Base-by-base conservation (phyloP, 331 rosid species). In the Malus hybrid region DNA sequence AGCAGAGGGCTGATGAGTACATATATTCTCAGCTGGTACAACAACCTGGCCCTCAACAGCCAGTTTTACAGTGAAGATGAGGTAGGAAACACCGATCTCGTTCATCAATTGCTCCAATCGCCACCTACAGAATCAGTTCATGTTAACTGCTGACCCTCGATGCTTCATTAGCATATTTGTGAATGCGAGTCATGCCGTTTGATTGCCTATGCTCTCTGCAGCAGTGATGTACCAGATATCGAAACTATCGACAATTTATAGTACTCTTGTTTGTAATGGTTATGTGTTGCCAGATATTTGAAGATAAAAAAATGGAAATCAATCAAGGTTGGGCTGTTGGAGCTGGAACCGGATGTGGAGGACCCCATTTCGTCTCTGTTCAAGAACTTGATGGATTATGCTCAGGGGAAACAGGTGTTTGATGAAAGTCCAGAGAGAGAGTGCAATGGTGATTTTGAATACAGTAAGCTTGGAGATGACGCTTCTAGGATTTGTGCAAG, bases 1-100 rank as follows among this genome's bases (percentile, higher is more conserved):
- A 88, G 83, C 97, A 88, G 81, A 84, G 91, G 80, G 98, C 91
- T 70, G 98, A 93, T 69, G 97, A 91, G 67, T 91, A 93, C 86
- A 84, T 93, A 82, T 93, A 91, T 69, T 90, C 96, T 70, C 98
- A 93, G 84, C 83, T 90, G 88, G 83, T 86, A 76, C 97, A 84
- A 81, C 88, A 85, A 85, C 74, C 83, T 76, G 87, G 87, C 65
- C 76, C 83, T 72, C 89, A 90, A 81, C 84, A 87, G 82, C 79
- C 85, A 39, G 78, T 16, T 59, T 19, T 31, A 55, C 75, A 71
- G n/a, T 31, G 61, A 71, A 10, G 29, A 15, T 54, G 24, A 22
- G 24, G 24, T 1, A 22, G 24, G 24, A 22, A 22, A 22, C 56
- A 6, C 74, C n/a, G 65, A 13, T 33, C 13, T 70, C 7, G 20